A percentile compares a stretch with the other conserved stretches of the same genome.
These are phyloP conservation scores for Gracilaria vermiculophylla DNA, from an alignment of 23 red algal species.

Conservation along the genomic window DNA sequence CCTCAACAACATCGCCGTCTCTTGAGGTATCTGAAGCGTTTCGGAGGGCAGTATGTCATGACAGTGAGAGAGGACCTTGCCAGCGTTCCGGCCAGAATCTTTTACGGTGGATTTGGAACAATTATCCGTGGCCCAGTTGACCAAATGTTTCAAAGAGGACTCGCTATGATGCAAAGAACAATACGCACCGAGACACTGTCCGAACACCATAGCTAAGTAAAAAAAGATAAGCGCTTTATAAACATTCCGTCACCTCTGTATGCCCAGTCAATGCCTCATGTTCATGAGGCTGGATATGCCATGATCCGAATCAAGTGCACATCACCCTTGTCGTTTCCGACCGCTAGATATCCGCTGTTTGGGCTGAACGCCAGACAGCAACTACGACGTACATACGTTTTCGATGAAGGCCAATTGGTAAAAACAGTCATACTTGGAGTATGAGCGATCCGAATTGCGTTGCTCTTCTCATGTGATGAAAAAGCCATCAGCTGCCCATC, in stretches of 20 bases:
- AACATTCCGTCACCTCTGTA: not conserved
- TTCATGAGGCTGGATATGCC: slow-evolving; percentile 53
- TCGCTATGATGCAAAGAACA: slow-evolving; percentile 25
- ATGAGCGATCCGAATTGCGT: slow-evolving; percentile 72
- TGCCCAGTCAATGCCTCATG: not conserved
- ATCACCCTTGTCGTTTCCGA: slow-evolving; percentile 74
- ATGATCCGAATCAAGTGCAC: slow-evolving; percentile 70
- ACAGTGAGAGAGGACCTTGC: slow-evolving; percentile 21
- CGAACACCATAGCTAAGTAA: not conserved
- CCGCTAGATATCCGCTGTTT: slow-evolving; percentile 62
- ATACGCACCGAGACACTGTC: not conserved
- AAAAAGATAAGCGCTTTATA: not conserved
- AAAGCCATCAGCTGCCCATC: slow-evolving; percentile 63
- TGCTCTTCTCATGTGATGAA: slow-evolving; percentile 59
- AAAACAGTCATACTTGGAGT: slow-evolving; percentile 53
- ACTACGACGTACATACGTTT: slow-evolving; percentile 41
- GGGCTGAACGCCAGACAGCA: slow-evolving; percentile 57
- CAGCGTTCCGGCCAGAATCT: slow-evolving; percentile 32
- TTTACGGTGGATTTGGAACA: slow-evolving; percentile 67
- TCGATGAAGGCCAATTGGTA: slow-evolving; percentile 78
- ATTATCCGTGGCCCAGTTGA: slow-evolving; percentile 51
- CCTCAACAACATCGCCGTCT: slow-evolving; percentile 56
- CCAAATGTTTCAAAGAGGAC: slow-evolving; percentile 34
- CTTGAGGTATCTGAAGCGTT: slow-evolving; percentile 44
- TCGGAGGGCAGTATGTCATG: slow-evolving; percentile 29